Percentiles rank a stretch among this genome's conserved stretches.
phyloP scores from a whole-genome alignment of 805 yeast genomes.

The Metschnikowia cubensis region DNA sequence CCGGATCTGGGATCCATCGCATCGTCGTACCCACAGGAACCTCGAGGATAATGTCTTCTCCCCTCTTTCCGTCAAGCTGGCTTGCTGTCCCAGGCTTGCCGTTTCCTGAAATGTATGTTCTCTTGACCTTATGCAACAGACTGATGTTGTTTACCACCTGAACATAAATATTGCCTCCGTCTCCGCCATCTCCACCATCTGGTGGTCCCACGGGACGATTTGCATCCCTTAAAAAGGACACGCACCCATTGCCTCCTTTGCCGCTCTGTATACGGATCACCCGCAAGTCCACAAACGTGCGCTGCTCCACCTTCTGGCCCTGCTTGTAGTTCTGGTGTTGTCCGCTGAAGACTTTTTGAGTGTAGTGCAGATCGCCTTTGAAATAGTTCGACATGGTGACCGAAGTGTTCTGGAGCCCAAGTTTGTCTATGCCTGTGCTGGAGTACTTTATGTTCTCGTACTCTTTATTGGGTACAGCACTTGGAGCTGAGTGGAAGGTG shows the following conservation, averaged over 20 bases:
- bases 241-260: constrained; percentile 82
- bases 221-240: constrained; percentile 84
- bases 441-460: constrained; percentile 9
- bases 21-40: constrained; percentile 92
- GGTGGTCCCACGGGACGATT: constrained; percentile 88
- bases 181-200: constrained; percentile 98
- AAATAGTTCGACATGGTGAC: constrained; percentile 34
- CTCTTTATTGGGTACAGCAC: not conserved
- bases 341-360: constrained; percentile 36
- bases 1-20: constrained; percentile 79
- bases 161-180: constrained; percentile 83
- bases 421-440: constrained; percentile 8
- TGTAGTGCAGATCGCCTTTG: constrained; percentile 37
- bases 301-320: constrained; percentile 33
- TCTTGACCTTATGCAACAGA: constrained; percentile 65
- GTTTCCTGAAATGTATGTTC: constrained; percentile 64
- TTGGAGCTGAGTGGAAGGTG: constrained; percentile 4
- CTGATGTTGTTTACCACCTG: constrained; percentile 72
- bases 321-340: constrained; percentile 23
- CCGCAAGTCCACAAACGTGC: constrained; percentile 46
- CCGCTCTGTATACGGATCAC: constrained; percentile 71
- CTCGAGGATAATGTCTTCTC: constrained; percentile 71
- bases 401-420: constrained; percentile 11
- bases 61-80: constrained; percentile 84
- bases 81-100: constrained; percentile 71